Evolutionary conservation across 176 grass and related monocot species (phyloP), one percentile per base, ranked within the genome.

Genomic region (Neostapfia colusana): DNA sequence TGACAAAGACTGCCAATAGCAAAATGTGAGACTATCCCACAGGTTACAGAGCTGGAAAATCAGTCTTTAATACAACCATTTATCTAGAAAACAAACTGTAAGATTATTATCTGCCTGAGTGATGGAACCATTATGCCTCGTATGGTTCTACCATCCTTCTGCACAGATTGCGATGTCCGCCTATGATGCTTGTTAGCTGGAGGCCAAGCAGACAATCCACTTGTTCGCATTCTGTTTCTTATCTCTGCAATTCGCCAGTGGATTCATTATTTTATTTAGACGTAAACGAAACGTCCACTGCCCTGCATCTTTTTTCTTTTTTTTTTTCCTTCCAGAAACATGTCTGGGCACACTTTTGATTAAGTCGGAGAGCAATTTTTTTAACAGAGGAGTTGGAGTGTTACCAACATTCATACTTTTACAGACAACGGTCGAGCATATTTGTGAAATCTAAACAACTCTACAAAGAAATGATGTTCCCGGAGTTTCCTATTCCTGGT

Each of bases 1-100:
- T 87, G 3, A 82, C 74, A 9, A 82, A 73, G 41, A 16, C 68
- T 41, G 0, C 2, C 34, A 17, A 10, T 18, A 83, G 73, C 74
- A 87, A 67, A 53, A 10, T 82, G 28, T 87, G 45, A 49, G 21
- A 51, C 20, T 48, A 16, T 48, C 31, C 31, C 31, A 31, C 31
- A 31, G 3, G 3, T 31, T 31, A 31, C n/a, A n/a, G n/a, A n/a
- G n/a, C n/a, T n/a, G n/a, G n/a, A n/a, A n/a, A n/a, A n/a, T n/a
- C n/a, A n/a, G n/a, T n/a, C n/a, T n/a, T n/a, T n/a, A n/a, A n/a
- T n/a, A n/a, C n/a, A n/a, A n/a, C n/a, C n/a, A n/a, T n/a, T n/a
- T n/a, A n/a, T n/a, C n/a, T n/a, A n/a, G n/a, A n/a, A 31, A 31
- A 31, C 3, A 31, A 31, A 31, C 31, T 31, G 31, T 31, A 31